Evolutionary conservation across 2,329 filamentous ascomycete species (phyloP).

Genomic region (Penicillium sp.): DNA sequence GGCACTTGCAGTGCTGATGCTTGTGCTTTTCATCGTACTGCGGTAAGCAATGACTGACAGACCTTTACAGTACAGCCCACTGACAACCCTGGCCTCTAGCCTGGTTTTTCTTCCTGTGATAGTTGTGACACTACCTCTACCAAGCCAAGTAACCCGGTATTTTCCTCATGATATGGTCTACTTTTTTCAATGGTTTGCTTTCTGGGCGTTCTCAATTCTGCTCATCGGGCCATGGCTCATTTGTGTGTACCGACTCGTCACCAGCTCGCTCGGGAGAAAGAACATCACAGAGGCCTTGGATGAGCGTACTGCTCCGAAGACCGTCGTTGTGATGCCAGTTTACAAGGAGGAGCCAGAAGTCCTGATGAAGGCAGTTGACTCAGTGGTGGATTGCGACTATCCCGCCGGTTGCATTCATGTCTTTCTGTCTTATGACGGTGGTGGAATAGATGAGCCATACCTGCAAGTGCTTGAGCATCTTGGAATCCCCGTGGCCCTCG

Average conservation of each 20-base stretch:
- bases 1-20: conserved; percentile 70
- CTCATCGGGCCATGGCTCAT: conserved; percentile 87
- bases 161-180: conserved; percentile 67
- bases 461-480: conserved; percentile 79
- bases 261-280: conserved; percentile 75
- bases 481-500: conserved; percentile 67
- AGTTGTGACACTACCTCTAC: conserved; percentile 85
- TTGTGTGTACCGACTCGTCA: conserved; percentile 86
- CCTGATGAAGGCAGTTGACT: conserved; percentile 80
- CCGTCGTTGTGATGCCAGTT: conserved; percentile 94
- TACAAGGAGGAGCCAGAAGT: conserved; percentile 87
- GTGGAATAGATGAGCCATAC: conserved; percentile 82
- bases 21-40: conserved; percentile 66
- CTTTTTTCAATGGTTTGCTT: conserved; percentile 88
- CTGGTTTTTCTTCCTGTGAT: conserved; percentile 87
- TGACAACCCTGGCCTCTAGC: conserved; percentile 43
- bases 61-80: background rate
- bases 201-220: conserved; percentile 84
- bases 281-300: conserved; percentile 80
- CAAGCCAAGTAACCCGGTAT: conserved; percentile 63
- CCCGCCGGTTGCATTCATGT: conserved; percentile 88
- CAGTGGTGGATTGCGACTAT: conserved; percentile 89
- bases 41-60: conserved; percentile 53
- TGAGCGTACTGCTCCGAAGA: conserved; percentile 81
- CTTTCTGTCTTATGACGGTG: conserved; percentile 92